Percentiles rank a stretch among this genome's conserved stretches.
Evolutionary conservation across 805 yeast species (phyloP).

Genomic region (Spathaspora sp.): DNA sequence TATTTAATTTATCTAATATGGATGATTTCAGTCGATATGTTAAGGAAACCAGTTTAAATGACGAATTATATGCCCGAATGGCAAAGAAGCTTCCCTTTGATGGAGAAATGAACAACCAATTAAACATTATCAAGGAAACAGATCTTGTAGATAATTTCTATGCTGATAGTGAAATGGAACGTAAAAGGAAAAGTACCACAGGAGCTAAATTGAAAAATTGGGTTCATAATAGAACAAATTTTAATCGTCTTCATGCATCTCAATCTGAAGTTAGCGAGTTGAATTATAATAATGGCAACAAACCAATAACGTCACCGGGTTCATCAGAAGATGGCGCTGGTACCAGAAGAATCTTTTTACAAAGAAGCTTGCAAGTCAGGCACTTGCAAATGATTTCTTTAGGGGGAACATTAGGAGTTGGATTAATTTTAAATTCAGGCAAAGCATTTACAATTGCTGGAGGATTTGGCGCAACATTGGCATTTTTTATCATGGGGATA

Average conservation of each 20-base stretch:
- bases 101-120: constrained; percentile 12
- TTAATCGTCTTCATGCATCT: neutral
- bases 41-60: constrained; percentile 31
- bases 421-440: constrained; percentile 65
- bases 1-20: constrained; percentile 26
- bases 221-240: neutral
- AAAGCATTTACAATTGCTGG: constrained; percentile 73
- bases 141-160: constrained; percentile 27
- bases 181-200: constrained; percentile 1
- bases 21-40: constrained; percentile 34
- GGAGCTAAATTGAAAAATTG: constrained; percentile 3
- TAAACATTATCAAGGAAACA: constrained; percentile 20
- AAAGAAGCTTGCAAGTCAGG: constrained; percentile 57
- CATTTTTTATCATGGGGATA: constrained; percentile 60
- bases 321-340: constrained; percentile 7
- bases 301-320: constrained; percentile 2
- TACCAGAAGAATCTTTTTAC: constrained; percentile 25
- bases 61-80: constrained; percentile 22
- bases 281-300: constrained; percentile 4
- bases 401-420: constrained; percentile 80
- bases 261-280: constrained; percentile 7
- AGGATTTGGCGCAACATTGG: constrained; percentile 70
- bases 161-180: constrained; percentile 12
- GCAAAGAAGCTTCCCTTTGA: constrained; percentile 8
- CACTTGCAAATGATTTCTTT: constrained; percentile 77